Evolutionary conservation across 768 basidiomycete species (phyloP).

Genomic region (Rhodotorula taiwanensis): DNA sequence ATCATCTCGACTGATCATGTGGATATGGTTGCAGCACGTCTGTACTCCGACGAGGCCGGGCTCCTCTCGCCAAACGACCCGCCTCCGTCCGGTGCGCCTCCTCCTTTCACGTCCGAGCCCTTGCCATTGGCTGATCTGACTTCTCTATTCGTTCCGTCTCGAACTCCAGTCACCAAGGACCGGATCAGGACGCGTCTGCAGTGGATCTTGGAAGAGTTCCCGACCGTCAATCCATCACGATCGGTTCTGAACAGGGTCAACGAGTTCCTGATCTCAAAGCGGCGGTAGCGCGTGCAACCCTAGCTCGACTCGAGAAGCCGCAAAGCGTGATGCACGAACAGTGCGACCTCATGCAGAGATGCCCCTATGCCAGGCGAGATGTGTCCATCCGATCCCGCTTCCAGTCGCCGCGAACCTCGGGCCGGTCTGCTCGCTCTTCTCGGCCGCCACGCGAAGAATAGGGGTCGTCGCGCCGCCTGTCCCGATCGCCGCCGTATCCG

Average conservation of each 20-base stretch:
- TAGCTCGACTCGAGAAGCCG: no score
- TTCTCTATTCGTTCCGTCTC: no score
- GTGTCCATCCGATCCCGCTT: constrained; percentile 24
- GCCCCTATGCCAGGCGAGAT: constrained; percentile 17
- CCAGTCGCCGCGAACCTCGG: constrained; percentile 29
- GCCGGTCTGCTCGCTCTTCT: constrained; percentile 9
- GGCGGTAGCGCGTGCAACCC: no score
- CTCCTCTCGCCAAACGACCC: not conserved
- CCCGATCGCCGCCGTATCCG: not conserved
- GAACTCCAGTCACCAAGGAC: constrained; percentile 53
- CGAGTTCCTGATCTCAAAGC: constrained; percentile 55
- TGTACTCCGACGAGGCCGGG: constrained; percentile 55
- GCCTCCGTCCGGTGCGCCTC: constrained; percentile 1
- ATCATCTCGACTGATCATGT: no score
- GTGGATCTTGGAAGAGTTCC: constrained; percentile 68
- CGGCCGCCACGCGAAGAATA: not conserved
- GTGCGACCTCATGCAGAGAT: no score
- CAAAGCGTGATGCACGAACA: no score
- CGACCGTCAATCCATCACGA: constrained; percentile 70
- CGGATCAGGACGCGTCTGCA: constrained; percentile 67
- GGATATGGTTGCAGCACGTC: constrained; percentile 34
- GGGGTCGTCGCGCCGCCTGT: not conserved
- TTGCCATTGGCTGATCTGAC: not conserved
- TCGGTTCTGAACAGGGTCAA: constrained; percentile 72
- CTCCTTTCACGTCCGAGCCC: not conserved